Evolutionary conservation across 441 rosid genomes (phyloP).

Genomic region (Croton laevigatus): DNA sequence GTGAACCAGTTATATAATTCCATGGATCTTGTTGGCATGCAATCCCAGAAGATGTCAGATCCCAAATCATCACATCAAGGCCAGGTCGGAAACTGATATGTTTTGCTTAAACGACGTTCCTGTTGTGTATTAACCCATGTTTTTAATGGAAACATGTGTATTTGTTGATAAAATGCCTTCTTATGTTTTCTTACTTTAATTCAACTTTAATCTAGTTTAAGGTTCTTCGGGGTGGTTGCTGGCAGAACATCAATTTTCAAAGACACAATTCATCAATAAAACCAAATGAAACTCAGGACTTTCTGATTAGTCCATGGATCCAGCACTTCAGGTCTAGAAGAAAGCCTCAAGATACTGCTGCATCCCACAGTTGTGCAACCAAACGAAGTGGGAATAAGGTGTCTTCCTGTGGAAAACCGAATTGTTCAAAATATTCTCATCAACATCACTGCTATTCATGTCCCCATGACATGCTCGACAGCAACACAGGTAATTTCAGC

Average conservation of each 20-base stretch:
- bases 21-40: constrained; percentile 31
- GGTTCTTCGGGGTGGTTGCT: constrained; percentile 49
- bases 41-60: constrained; percentile 17
- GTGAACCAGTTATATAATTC: constrained; percentile 62
- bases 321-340: constrained; percentile 40
- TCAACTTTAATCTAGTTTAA: constrained; percentile 40
- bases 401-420: constrained; percentile 20
- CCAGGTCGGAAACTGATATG: constrained; percentile 39
- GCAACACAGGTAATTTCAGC: constrained; percentile 30
- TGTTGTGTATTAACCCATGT: constrained; percentile 1
- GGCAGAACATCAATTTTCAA: constrained; percentile 48
- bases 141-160: not conserved
- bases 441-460: constrained; percentile 13
- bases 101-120: constrained; percentile 2
- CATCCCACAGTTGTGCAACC: constrained; percentile 20
- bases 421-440: constrained; percentile 23
- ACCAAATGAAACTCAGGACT: constrained; percentile 18
- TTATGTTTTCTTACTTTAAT: constrained; percentile 14
- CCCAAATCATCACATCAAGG: constrained; percentile 27
- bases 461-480: constrained; percentile 24
- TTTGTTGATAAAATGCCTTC: not conserved
- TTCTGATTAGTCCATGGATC: constrained; percentile 49
- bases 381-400: constrained; percentile 29
- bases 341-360: constrained; percentile 29
- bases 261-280: constrained; percentile 32